Evolutionary conservation across 129 eudicot species (phyloP).

Genomic region (Flaveria bidentis): DNA sequence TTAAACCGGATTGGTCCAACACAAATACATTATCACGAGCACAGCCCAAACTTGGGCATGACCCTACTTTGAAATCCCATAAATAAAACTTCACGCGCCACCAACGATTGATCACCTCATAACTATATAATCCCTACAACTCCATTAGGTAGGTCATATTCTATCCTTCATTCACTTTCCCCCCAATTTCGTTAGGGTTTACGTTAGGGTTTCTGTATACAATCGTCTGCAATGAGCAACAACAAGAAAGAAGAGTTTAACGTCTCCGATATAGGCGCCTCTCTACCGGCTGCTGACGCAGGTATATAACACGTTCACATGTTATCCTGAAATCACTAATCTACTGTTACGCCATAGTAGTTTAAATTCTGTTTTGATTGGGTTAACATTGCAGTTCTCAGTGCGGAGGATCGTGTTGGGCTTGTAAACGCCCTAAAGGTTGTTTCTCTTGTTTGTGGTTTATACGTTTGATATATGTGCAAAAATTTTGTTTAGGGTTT

Average conservation of each 20-base stretch:
- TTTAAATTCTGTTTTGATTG: slow-evolving; percentile 8
- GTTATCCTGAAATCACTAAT: not conserved
- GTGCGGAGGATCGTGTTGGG: slow-evolving; percentile 81
- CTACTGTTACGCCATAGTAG: not conserved
- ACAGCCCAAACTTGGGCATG: no score
- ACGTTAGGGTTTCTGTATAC: slow-evolving; percentile 17
- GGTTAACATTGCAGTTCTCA: slow-evolving; percentile 46
- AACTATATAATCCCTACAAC: no score
- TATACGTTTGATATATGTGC: not conserved
- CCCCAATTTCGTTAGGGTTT: slow-evolving; percentile 3
- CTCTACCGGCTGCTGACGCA: slow-evolving; percentile 81
- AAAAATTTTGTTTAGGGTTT: not conserved
- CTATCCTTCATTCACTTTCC: not conserved
- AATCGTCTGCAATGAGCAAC: slow-evolving; percentile 42
- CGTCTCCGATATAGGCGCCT: slow-evolving; percentile 61
- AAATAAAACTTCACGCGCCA: no score
- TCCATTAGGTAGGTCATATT: no score
- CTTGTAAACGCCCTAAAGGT: slow-evolving; percentile 86
- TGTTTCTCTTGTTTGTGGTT: not conserved
- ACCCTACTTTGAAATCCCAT: no score
- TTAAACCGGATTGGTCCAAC: no score
- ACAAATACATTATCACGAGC: no score
- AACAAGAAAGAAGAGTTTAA: slow-evolving; percentile 51
- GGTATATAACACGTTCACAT: slow-evolving; percentile 22
- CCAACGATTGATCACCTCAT: no score